Percentiles rank a stretch among this genome's conserved stretches.
These are phyloP conservation scores for Candida michaelii DNA, from an alignment of 805 yeast species.

Conservation along the genomic window DNA sequence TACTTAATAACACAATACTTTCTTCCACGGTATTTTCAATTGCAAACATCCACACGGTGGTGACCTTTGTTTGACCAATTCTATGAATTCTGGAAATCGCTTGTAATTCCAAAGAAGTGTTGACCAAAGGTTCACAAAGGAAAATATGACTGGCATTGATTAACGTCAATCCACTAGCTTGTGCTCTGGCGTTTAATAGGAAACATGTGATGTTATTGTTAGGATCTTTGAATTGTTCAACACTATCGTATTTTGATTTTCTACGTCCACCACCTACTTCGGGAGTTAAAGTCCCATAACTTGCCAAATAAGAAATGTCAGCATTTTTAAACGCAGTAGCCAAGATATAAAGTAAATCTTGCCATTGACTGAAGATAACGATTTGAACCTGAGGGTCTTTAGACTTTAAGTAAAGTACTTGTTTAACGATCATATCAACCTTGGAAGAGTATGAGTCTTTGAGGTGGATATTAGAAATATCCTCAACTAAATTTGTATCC, in stretches of 20 bases:
- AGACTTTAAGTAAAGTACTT: constrained; percentile 60
- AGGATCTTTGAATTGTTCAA: constrained; percentile 58
- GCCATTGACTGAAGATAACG: constrained; percentile 88
- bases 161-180: constrained; percentile 87
- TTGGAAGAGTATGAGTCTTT: constrained; percentile 71
- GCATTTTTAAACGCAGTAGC: constrained; percentile 64
- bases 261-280: constrained; percentile 31
- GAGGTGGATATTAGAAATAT: constrained; percentile 39
- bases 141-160: constrained; percentile 92
- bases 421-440: constrained; percentile 77
- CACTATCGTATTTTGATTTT: constrained; percentile 35
- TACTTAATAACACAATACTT: constrained; percentile 68
- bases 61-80: constrained; percentile 80
- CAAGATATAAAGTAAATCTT: constrained; percentile 65
- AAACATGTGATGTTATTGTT: constrained; percentile 74
- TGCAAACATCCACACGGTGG: constrained; percentile 91
- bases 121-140: constrained; percentile 88
- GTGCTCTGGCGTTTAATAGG: constrained; percentile 77
- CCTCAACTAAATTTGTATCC: constrained; percentile 39
- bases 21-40: constrained; percentile 87
- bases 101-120: constrained; percentile 83
- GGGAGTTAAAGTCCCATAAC: constrained; percentile 41
- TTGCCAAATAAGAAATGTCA: constrained; percentile 56
- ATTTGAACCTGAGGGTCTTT: constrained; percentile 69
- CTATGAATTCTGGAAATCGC: constrained; percentile 91